Evolutionary conservation across 768 basidiomycete genomes (phyloP), one percentile per base, ranked within the genome.

Genomic region (Phaffia australis): DNA sequence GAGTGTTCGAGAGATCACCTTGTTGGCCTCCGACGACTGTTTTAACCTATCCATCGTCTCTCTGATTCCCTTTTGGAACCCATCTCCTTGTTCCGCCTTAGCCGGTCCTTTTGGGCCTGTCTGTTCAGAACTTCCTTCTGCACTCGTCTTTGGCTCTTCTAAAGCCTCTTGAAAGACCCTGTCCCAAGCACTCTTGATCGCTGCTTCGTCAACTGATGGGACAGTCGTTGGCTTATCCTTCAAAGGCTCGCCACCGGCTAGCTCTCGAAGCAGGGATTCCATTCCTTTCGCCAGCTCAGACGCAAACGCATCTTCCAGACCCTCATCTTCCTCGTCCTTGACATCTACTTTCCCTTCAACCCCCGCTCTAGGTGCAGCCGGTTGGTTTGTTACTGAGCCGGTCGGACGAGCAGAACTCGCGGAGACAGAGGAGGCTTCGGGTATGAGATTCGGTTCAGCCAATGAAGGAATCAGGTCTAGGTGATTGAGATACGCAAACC

Each of bases 11-110:
- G 16, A 55, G 56, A 57, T 57, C 54, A 50, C 27, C 21, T 30
- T 57, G 56, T 35, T 65, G 15, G 54, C 51, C 2, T 29, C 59
- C 9, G 56, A 59, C 16, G 59, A 56, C 25, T 84, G 81, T 72
- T 82, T 84, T 67, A 89, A 76, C 75, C 86, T 86, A 50, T 84
- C 81, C 83, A 88, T 84, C 7, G 89, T 83, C 71, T 84, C 81
- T 68, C 81, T 81, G 59, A 91, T 85, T 66, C 80, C 82, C 15
- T 81, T 80, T 76, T 88, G 87, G 76, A 89, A 92, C 65, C 79
- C 77, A 56, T 54, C 58, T 0, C 29, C 30, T n/a, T 55, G 35
- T n/a, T 54, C 62, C 5, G 70, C 62, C 18, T 63, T 59, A 51
- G 60, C 70, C 16, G 52, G 69, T 48, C 61, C 54, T n/a, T 59